Conservation (phyloP, 768 basidiomycete species). For the Leucocoprinus birnbaumii region DNA sequence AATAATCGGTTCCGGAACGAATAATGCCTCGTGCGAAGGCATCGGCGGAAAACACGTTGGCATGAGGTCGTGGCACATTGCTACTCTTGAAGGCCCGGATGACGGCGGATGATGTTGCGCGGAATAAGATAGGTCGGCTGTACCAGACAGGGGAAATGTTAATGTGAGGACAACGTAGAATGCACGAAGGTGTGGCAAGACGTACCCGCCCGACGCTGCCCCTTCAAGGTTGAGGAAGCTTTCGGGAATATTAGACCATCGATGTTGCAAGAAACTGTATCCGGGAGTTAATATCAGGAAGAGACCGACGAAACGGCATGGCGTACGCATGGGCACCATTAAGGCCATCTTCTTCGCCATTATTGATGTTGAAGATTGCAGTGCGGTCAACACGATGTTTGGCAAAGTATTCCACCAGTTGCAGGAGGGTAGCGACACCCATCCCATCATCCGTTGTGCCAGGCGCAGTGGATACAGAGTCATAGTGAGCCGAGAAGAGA, state of each 20-base stretch:
- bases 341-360: constrained; percentile 79
- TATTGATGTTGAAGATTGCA: constrained; percentile 82
- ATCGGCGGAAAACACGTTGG: constrained; percentile 67
- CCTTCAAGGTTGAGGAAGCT: constrained; percentile 84
- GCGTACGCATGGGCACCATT: constrained; percentile 66
- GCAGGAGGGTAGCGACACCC: constrained; percentile 63
- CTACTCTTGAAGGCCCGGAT: constrained; percentile 47
- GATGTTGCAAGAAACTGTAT: constrained; percentile 65
- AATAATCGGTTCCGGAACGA: constrained; percentile 71
- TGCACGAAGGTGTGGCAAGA: background rate
- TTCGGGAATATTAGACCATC: constrained; percentile 64
- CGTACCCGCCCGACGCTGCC: constrained; percentile 74
- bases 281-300: background rate
- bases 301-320: background rate
- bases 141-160: background rate
- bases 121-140: constrained; percentile 79
- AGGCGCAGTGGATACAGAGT: constrained; percentile 72
- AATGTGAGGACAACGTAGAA: background rate
- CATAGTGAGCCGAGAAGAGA: constrained; percentile 79
- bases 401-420: constrained; percentile 57
- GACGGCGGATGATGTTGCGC: constrained; percentile 58
- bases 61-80: constrained; percentile 65
- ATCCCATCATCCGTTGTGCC: constrained; percentile 82
- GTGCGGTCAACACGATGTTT: constrained; percentile 51
- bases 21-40: constrained; percentile 64